Base-by-base conservation (phyloP, 1,139 yeast genomes). In the Blastobotrys ciferrii region DNA sequence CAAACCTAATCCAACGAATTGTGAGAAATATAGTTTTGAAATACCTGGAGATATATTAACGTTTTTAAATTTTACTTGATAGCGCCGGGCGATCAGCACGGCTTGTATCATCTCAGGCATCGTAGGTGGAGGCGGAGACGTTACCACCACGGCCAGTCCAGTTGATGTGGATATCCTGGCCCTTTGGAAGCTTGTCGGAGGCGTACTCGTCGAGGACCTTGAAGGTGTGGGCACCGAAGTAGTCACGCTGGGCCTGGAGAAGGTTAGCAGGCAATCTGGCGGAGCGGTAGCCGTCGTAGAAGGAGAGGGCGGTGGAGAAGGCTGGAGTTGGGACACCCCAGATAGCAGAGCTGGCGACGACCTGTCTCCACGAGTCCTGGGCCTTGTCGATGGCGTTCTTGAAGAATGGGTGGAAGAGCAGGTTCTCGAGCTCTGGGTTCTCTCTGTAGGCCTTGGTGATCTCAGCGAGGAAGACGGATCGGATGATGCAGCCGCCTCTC, bases 81-180 rank as follows among this genome's bases (percentile, higher is more conserved):
- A 13, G 12, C 28, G 9, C 28, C 28, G 28, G 5, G 12, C 33
- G 33, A 31, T 17, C 20, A 14, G 13, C 12, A 33, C 12, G 20
- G 14, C 5, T 13, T 4, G 38, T 33, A 7, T 33, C 18, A 33
- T 9, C 20, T 74, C 80, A 92, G 74, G 96, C 98, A 66, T 84
- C 84, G 75, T 92, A 92, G 63, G 95, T 87, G 47, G 96, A 76
- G 58, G 98, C 96, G 61, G 97, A 84, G 60, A 91, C 88, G 73
- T 91, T 82, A 78, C 98, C 98, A 76, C 98, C 98, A 68, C 83
- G 84, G 72, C 98, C 98, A 58, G 98, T 92, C 98, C 98, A 92
- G 94, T 92, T 91, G 69, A 91, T 78, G 77, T 92, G 98, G 73
- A 91, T 84, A 78, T 86, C 83, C 63, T 82, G 75, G 66, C 80